Percentiles rank a stretch among this genome's conserved stretches.
These are phyloP conservation scores for Termitomyces sp. DNA, from an alignment of 768 basidiomycete species.

Conservation along the genomic window DNA sequence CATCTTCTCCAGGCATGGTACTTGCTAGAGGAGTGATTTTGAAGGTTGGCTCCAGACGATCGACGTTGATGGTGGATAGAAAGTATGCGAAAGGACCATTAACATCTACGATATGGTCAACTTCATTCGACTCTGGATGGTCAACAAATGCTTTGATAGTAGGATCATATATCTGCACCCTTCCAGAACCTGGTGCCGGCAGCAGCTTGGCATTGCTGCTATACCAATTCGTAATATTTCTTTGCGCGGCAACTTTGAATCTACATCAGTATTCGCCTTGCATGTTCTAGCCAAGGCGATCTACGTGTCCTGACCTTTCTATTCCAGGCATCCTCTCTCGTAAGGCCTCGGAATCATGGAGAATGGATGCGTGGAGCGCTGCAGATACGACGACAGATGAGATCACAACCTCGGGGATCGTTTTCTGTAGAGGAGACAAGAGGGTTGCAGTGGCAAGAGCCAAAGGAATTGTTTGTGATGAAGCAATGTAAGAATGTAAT, in stretches of 20 bases:
- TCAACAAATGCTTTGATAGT: conserved; percentile 38
- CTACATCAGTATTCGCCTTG: conserved; percentile 24
- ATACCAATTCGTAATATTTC: conserved; percentile 75
- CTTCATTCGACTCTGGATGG: conserved; percentile 27
- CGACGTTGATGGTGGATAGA: conserved; percentile 74
- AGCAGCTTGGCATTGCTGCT: conserved; percentile 51
- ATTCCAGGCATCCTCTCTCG: conserved; percentile 66
- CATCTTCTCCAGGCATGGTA: conserved; percentile 35
- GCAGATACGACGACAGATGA: conserved; percentile 88
- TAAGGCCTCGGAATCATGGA: conserved; percentile 76
- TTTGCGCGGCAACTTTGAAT: conserved; percentile 80
- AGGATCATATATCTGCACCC: conserved; percentile 62
- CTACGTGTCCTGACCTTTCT: conserved; percentile 38
- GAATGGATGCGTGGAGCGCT: conserved; percentile 78
- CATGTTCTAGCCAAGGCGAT: neutral
- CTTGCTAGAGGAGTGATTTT: conserved; percentile 64
- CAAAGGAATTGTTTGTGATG: conserved; percentile 34
- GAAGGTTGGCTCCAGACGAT: conserved; percentile 82
- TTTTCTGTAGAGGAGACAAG: conserved; percentile 23
- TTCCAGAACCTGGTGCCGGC: conserved; percentile 32
- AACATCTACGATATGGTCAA: conserved; percentile 38
- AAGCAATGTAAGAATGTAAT: conserved; percentile 44
- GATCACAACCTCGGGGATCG: conserved; percentile 18
- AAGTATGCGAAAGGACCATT: conserved; percentile 86
- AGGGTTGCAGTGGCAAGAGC: conserved; percentile 51